Conservation (phyloP, 768 basidiomycete genomes). For the Tulasnella calospora region DNA sequence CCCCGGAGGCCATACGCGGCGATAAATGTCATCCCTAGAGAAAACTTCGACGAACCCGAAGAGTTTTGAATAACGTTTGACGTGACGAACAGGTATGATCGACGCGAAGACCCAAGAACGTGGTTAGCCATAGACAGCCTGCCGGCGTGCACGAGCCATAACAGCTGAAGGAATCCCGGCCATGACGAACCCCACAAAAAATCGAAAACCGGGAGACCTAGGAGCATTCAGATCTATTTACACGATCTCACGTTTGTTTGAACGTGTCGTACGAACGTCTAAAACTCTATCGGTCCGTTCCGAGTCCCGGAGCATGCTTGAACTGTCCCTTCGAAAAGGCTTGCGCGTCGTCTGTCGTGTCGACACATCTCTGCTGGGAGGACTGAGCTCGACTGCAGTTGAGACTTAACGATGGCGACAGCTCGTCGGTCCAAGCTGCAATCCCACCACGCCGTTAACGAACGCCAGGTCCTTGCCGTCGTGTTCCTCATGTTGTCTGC, state of each 20-base stretch:
- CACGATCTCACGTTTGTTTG: neutral
- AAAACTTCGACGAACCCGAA: neutral
- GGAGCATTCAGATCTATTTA: neutral
- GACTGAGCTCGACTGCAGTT: neutral
- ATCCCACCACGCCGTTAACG: neutral
- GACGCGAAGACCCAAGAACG: neutral
- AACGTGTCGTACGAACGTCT: slow-evolving; percentile 6
- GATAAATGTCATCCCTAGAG: neutral
- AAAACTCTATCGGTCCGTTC: slow-evolving; percentile 17
- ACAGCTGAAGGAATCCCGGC: neutral
- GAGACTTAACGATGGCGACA: neutral
- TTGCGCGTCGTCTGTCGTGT: neutral
- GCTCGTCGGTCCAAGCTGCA: neutral
- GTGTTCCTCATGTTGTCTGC: neutral
- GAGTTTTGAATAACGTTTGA: neutral
- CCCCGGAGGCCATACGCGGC: neutral
- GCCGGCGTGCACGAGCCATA: neutral
- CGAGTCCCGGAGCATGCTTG: slow-evolving; percentile 7
- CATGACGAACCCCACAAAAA: neutral
- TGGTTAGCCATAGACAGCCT: neutral
- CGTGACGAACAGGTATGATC: neutral
- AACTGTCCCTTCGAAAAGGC: neutral
- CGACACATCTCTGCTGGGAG: neutral
- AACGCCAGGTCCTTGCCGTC: neutral
- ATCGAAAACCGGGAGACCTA: neutral